A percentile compares a stretch with the other conserved stretches of the same genome.
Evolutionary conservation across 495 filamentous ascomycete genomes (phyloP).

Genomic region (Penicillium atrosanguineum): DNA sequence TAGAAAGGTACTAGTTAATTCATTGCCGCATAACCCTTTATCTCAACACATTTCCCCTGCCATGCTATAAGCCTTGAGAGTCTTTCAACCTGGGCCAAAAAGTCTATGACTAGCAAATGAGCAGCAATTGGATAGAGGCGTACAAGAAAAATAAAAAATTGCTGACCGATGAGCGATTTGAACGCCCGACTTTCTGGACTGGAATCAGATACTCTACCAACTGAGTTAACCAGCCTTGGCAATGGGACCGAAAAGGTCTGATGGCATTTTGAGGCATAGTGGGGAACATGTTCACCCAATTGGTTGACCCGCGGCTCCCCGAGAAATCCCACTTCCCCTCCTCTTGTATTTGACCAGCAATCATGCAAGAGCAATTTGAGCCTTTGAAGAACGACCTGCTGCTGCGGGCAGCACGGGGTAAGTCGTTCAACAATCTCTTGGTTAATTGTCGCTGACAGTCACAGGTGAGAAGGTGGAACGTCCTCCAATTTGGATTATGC

Average conservation of each 20-base stretch:
- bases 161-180: neutral
- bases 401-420: conserved; percentile 84
- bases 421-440: conserved; percentile 9
- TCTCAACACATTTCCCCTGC: too few relatives aligned
- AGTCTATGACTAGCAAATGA: too few relatives aligned
- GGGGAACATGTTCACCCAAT: conserved; percentile 6
- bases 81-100: too few relatives aligned
- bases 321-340: conserved; percentile 28
- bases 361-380: conserved; percentile 66
- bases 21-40: too few relatives aligned
- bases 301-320: conserved; percentile 14
- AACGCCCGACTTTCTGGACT: neutral
- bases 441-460: conserved; percentile 22
- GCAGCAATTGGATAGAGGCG: too few relatives aligned
- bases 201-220: neutral
- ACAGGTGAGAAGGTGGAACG: conserved; percentile 86
- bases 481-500: conserved; percentile 97
- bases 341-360: conserved; percentile 27
- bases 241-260: too few relatives aligned
- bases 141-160: too few relatives aligned
- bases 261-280: neutral
- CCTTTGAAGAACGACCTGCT: conserved; percentile 89
- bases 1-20: too few relatives aligned
- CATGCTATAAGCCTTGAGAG: too few relatives aligned
- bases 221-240: neutral